These are phyloP conservation scores for Glycine latifolia DNA, from an alignment of 306 rosid genomes.

Conservation along the genomic window DNA sequence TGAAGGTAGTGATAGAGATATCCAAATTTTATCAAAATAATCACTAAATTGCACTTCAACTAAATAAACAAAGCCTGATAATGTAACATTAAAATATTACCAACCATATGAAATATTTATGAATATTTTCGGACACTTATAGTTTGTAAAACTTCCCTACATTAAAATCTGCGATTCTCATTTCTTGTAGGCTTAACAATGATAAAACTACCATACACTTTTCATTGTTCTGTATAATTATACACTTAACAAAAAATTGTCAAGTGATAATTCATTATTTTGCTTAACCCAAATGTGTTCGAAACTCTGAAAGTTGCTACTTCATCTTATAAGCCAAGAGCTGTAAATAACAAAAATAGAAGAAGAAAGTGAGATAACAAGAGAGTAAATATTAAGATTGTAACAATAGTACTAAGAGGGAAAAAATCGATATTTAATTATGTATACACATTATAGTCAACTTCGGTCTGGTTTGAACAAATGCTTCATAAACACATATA, in stretches of 20 bases:
- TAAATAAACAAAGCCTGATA: too few species aligned
- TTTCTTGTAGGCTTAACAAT: too few species aligned
- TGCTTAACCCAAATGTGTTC: slow-evolving; percentile 35
- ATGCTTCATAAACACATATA: too few species aligned
- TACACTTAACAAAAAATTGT: slow-evolving; percentile 34
- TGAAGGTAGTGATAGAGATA: too few species aligned
- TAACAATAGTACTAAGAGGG: slow-evolving; percentile 2
- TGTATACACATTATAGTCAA: background rate
- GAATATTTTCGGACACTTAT: too few species aligned
- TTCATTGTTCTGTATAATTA: slow-evolving; percentile 34
- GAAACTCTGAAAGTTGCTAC: slow-evolving; percentile 43
- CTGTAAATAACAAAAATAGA: slow-evolving; percentile 50
- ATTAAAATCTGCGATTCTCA: too few species aligned
- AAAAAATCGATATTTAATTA: background rate
- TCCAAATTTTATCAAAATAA: too few species aligned
- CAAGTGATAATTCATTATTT: slow-evolving; percentile 26
- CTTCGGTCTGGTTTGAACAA: background rate
- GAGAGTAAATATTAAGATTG: too few species aligned
- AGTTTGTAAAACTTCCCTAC: too few species aligned
- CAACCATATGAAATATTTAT: too few species aligned
- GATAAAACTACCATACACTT: slow-evolving; percentile 34
- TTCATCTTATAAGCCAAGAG: slow-evolving; percentile 72
- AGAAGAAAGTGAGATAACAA: background rate
- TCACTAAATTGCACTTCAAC: too few species aligned
- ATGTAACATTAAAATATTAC: too few species aligned